phyloP scores from a whole-genome alignment of 2,329 filamentous ascomycete species.

The Aspergillus niger region DNA sequence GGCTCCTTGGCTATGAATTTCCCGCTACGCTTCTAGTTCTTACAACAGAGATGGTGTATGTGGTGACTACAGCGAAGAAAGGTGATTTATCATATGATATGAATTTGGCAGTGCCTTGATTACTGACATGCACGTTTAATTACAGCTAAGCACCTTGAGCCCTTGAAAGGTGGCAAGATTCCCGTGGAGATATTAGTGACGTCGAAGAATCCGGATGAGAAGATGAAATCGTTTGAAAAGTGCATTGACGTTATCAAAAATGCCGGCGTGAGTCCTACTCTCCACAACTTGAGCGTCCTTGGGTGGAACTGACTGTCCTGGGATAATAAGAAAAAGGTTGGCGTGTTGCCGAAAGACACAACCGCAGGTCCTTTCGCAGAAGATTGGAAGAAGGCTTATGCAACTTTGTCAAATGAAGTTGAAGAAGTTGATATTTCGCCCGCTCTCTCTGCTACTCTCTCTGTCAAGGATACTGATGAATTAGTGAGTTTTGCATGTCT shows the following conservation, averaged over 20 bases:
- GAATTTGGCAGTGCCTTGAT: background rate
- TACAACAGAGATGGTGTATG: conserved; percentile 82
- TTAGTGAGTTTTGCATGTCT: conserved; percentile 56
- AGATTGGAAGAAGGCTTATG: conserved; percentile 88
- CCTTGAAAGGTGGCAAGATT: conserved; percentile 87
- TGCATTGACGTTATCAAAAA: conserved; percentile 84
- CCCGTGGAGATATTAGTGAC: conserved; percentile 89
- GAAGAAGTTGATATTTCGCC: conserved; percentile 84
- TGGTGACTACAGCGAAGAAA: conserved; percentile 97
- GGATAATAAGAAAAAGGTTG: conserved; percentile 74
- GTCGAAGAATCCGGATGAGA: conserved; percentile 87
- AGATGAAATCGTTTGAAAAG: conserved; percentile 84
- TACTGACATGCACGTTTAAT: background rate
- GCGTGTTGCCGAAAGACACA: conserved; percentile 79
- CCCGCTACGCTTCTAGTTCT: conserved; percentile 93
- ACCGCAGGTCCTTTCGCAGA: conserved; percentile 88
- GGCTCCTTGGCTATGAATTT: conserved; percentile 98
- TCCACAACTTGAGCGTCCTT: background rate
- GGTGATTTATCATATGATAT: conserved; percentile 55
- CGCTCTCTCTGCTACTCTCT: conserved; percentile 83
- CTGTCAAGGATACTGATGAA: conserved; percentile 93
- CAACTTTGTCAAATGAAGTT: conserved; percentile 76
- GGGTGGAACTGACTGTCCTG: background rate
- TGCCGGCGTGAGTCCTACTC: conserved; percentile 67
- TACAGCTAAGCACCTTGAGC: conserved; percentile 86